These are phyloP conservation scores for Cotoneaster glaucophyllus DNA, from an alignment of 306 rosid genomes.

Conservation along the genomic window DNA sequence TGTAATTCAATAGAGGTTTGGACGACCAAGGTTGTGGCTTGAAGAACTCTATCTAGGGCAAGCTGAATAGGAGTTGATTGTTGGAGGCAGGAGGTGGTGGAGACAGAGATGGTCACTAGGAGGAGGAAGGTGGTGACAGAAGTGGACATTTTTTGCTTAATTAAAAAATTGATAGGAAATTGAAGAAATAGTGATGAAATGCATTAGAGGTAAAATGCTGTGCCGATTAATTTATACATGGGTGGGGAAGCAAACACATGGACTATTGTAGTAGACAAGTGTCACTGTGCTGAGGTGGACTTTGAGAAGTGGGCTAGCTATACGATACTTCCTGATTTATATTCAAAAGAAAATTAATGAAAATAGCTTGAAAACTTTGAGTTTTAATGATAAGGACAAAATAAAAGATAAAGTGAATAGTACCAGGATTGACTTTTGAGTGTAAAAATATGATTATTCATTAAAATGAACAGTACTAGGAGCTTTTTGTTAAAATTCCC, in stretches of 20 bases:
- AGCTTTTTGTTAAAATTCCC: no score
- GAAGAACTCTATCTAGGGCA: slow-evolving; percentile 1
- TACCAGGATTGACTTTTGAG: no score
- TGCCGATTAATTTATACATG: slow-evolving; percentile 34
- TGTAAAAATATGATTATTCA: no score
- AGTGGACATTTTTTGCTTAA: slow-evolving; percentile 26
- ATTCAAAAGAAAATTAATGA: no score
- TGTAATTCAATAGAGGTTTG: slow-evolving; percentile 9
- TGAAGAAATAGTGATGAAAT: background rate
- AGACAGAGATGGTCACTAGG: slow-evolving; percentile 11
- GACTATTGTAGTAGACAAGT: slow-evolving; percentile 19
- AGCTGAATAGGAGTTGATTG: slow-evolving; percentile 22
- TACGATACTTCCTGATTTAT: background rate
- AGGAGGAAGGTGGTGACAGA: slow-evolving; percentile 20
- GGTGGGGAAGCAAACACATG: slow-evolving; percentile 40
- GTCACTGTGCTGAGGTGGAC: slow-evolving; percentile 18
- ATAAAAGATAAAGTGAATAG: no score
- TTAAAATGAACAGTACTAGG: no score
- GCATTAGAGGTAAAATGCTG: slow-evolving; percentile 22
- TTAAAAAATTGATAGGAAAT: background rate
- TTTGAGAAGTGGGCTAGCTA: background rate
- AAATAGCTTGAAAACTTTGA: no score
- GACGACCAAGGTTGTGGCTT: slow-evolving; percentile 35
- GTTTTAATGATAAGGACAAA: no score
- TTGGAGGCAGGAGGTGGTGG: slow-evolving; percentile 23